Evolutionary conservation across 2,329 filamentous ascomycete species (phyloP), one percentile per base, ranked within the genome.

Genomic region (Cladosporium velox): DNA sequence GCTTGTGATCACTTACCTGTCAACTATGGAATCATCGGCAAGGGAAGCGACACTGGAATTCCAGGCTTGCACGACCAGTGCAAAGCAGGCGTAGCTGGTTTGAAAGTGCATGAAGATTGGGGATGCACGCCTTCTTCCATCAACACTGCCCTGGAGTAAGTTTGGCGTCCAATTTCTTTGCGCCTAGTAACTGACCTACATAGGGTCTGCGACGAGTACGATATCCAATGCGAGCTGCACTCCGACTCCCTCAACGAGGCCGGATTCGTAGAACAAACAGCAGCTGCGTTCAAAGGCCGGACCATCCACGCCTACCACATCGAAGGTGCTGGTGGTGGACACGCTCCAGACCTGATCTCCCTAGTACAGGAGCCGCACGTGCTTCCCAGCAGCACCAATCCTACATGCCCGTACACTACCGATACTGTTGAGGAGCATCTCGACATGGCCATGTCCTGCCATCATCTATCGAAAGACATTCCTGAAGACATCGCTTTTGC

Each of bases 401-500:
- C 93, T 0, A 97, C 93, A 1, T 84, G 93, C 4, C 93, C 93
- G 1, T 97, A 88, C 79, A 97, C 93, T 4, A 84, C 85, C 69
- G 96, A 97, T 81, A 97, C 93, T 0, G 85, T 97, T 0, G 93
- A 97, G 75, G 93, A 97, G 79, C 93, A 97, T 79, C 86, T 97
- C 14, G 93, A 97, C 80, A 97, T 97, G 93, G 82, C 97, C 58
- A 97, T 97, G 93, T 92, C 96, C 32, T 97, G 93, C 82, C 93
- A 97, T 78, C 93, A 97, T 75, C 83, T 97, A 14, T 92, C 89
- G 65, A 91, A 91, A 78, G 88, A 96, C 78, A 97, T 97, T 66
- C 91, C 92, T 65, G 93, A 97, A 80, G 93, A 97, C 75, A 90
- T 97, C 15, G 92, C 92, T 2, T 97, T 97, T 74, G 93, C 93